These are phyloP conservation scores for Calonectria hongkongensis DNA, from an alignment of 2,329 filamentous ascomycete genomes.

Conservation along the genomic window DNA sequence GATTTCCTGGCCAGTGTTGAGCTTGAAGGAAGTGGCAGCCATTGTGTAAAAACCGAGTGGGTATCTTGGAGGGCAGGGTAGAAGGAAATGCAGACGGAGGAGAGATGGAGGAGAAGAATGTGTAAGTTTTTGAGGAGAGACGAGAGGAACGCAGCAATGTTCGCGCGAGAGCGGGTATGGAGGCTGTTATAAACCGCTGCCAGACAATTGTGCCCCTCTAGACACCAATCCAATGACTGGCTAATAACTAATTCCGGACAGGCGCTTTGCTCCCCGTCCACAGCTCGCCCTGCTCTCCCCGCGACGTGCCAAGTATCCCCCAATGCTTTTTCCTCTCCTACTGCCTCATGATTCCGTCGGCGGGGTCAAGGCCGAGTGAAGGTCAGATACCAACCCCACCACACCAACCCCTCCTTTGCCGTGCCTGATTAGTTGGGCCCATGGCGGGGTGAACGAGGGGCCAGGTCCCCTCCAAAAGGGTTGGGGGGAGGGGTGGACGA, in stretches of 20 bases:
- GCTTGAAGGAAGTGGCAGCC: conserved; percentile 75
- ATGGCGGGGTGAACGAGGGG: conserved; percentile 33
- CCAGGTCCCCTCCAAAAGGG: not conserved
- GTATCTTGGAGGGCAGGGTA: not conserved
- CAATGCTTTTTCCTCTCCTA: conserved; percentile 33
- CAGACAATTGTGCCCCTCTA: conserved; percentile 8
- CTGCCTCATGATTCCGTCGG: conserved; percentile 45
- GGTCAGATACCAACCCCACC: conserved; percentile 44
- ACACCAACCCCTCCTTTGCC: conserved; percentile 33
- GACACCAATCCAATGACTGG: conserved; percentile 14
- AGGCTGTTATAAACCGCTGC: conserved; percentile 43
- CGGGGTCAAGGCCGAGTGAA: conserved; percentile 49
- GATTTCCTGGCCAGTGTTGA: conserved; percentile 79
- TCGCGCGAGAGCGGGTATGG: conserved; percentile 32
- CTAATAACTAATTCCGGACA: conserved; percentile 3
- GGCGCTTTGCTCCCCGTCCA: conserved; percentile 19
- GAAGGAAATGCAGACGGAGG: not conserved
- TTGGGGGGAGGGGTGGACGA: conserved; percentile 25
- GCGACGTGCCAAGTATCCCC: conserved; percentile 26
- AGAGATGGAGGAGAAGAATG: conserved; percentile 14
- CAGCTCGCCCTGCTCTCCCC: not conserved
- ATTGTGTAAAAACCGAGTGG: conserved; percentile 59
- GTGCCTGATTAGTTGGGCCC: conserved; percentile 34
- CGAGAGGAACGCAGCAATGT: conserved; percentile 3
- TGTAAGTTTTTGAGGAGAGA: not conserved